These are phyloP conservation scores for Malassezia brasiliensis DNA, from an alignment of 1,284 basidiomycete genomes.

Conservation along the genomic window DNA sequence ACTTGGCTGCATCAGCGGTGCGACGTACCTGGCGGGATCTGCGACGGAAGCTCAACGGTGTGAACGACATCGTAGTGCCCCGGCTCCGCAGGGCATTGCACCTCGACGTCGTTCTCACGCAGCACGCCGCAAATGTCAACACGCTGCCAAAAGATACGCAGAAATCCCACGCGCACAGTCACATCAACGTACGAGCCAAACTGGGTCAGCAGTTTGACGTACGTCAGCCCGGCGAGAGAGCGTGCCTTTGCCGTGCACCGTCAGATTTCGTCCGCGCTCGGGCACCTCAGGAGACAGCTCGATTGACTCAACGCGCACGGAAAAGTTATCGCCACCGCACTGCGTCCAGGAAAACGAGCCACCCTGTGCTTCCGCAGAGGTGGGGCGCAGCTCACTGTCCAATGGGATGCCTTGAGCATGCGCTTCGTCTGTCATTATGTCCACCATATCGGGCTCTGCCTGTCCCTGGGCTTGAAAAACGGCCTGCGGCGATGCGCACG, in stretches of 20 bases:
- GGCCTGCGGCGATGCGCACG: not conserved
- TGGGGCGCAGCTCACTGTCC: not conserved
- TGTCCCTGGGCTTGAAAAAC: not conserved
- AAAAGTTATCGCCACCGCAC: constrained; percentile 30
- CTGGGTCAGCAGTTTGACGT: constrained; percentile 13
- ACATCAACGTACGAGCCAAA: constrained; percentile 37
- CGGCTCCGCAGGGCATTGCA: constrained; percentile 39
- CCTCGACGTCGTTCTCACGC: constrained; percentile 31
- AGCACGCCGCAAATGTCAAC: constrained; percentile 42
- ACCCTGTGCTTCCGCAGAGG: not conserved
- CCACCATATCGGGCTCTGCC: constrained; percentile 7
- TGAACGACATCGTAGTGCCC: constrained; percentile 39
- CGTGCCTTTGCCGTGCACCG: constrained; percentile 33
- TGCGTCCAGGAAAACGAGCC: constrained; percentile 35
- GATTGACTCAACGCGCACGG: constrained; percentile 32
- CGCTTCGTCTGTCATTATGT: constrained; percentile 5
- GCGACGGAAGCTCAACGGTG: constrained; percentile 37
- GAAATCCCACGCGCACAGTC: constrained; percentile 41
- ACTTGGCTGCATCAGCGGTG: constrained; percentile 60
- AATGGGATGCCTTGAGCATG: constrained; percentile 1
- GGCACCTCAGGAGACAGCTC: constrained; percentile 41
- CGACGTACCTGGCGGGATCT: constrained; percentile 35
- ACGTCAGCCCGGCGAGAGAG: constrained; percentile 30
- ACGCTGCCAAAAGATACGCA: constrained; percentile 30
- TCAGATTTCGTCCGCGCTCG: constrained; percentile 40